Evolutionary conservation across 768 basidiomycete species (phyloP).

Genomic region (Aureoboletus auriporus): DNA sequence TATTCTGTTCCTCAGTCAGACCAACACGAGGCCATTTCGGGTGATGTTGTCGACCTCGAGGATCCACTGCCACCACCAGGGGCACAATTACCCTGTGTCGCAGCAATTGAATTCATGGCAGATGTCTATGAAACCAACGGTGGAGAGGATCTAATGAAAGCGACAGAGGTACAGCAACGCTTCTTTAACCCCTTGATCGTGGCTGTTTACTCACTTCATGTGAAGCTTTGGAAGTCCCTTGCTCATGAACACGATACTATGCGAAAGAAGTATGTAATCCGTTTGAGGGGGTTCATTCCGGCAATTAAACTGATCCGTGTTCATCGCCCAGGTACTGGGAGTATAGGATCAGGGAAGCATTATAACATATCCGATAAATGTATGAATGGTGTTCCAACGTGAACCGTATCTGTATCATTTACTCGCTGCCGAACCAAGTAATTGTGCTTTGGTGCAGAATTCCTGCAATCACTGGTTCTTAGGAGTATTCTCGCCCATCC

Average conservation of each 20-base stretch:
- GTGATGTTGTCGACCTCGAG: constrained; percentile 64
- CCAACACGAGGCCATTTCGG: constrained; percentile 23
- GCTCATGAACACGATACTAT: constrained; percentile 70
- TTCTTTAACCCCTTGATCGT: neutral
- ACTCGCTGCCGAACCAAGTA: neutral
- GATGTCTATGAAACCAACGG: constrained; percentile 64
- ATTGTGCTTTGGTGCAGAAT: neutral
- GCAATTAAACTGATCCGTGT: constrained; percentile 23
- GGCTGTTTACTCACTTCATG: constrained; percentile 6
- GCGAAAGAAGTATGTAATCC: constrained; percentile 57
- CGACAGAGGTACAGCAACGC: constrained; percentile 40
- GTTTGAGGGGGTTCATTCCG: constrained; percentile 9
- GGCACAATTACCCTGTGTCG: constrained; percentile 71
- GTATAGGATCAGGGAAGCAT: constrained; percentile 59
- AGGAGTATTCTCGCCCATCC: neutral
- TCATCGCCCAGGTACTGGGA: constrained; percentile 64
- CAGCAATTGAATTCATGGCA: constrained; percentile 84
- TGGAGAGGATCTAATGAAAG: constrained; percentile 43
- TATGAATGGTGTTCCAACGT: constrained; percentile 2
- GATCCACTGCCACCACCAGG: constrained; percentile 61
- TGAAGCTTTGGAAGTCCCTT: constrained; percentile 67
- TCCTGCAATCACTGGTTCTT: neutral
- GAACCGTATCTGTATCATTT: constrained; percentile 6
- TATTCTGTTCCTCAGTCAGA: constrained; percentile 46
- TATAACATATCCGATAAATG: constrained; percentile 21